Evolutionary conservation across 257 asterid species (phyloP).

Genomic region (Gynochthodes officinalis): DNA sequence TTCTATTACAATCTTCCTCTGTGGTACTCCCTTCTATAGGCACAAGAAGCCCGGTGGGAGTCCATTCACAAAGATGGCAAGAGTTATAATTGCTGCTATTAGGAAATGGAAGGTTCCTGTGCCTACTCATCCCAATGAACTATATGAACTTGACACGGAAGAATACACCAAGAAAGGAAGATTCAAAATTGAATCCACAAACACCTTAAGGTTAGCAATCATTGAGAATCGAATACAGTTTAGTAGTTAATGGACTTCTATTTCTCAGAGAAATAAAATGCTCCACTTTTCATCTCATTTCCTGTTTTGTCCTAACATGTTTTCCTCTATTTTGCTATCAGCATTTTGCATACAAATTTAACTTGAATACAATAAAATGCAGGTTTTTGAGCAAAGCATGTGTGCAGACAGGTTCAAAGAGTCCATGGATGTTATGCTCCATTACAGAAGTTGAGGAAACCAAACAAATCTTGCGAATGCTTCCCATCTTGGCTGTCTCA

Average conservation of each 20-base stretch:
- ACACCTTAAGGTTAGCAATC: constrained; percentile 55
- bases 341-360: no score
- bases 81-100: constrained; percentile 60
- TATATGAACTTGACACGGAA: constrained; percentile 53
- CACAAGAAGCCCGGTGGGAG: constrained; percentile 82
- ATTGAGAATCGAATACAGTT: no score
- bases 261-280: no score
- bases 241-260: no score
- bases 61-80: constrained; percentile 77
- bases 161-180: constrained; percentile 53
- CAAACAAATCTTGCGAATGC: constrained; percentile 73
- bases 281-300: no score
- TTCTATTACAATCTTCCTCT: constrained; percentile 54
- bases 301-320: not conserved
- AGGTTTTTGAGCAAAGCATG: constrained; percentile 82
- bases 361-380: constrained; percentile 23
- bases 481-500: constrained; percentile 64
- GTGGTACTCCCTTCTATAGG: constrained; percentile 71
- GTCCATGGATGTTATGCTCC: constrained; percentile 73
- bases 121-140: constrained; percentile 51
- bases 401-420: constrained; percentile 47
- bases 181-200: constrained; percentile 62
- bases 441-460: constrained; percentile 92
- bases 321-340: not conserved
- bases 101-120: constrained; percentile 49